Base-by-base conservation (phyloP, 345 rosid species). In the Syzygium oleosum region DNA sequence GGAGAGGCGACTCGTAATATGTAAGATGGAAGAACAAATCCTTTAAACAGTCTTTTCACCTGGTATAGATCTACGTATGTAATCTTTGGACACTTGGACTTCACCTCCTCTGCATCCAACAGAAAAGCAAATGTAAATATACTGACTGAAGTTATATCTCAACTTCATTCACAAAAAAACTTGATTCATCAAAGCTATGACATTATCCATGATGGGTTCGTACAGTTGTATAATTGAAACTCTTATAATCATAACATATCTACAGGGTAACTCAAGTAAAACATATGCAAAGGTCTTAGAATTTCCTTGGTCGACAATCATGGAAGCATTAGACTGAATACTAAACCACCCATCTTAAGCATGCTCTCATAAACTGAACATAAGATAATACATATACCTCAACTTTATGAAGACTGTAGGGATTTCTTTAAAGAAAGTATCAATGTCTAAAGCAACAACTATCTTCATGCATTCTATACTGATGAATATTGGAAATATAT, bases 11-110 rank as follows among this genome's bases (percentile, higher is more conserved):
- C 46, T 68, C 13, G 3, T 68, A 31, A 84, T 31, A 84, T 51
- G 85, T 51, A 19, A 84, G 59, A 43, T 7, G 14, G 61, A 87
- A n/a, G 61, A 52, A 87, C 6, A 2, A 58, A 56, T n/a, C n/a
- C 23, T 61, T 41, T 58, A 61, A 8, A 58, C 55, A 51, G 88
- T 85, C 73, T n/a, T 31, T 9, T 87, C 85, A 94, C 96, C 94
- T 95, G 94, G 88, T 91, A 95, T 10, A 95, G 88, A 85, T 97
- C 99, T 6, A 98, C 99, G 78, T 96, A 95, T 0, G 99, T 92
- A 87, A 97, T 93, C 90, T 94, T 97, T 1, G 95, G 97, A 91
- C 94, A 92, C 85, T 95, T 95, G 87, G 93, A 92, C 91, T 95
- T 97, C 92, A 97, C 96, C 46, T 90, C 94, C 91, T 96, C 99